A percentile compares a stretch with the other conserved stretches of the same genome.
Conservation (phyloP, 305 asterid species). For the Lippia alba region DNA sequence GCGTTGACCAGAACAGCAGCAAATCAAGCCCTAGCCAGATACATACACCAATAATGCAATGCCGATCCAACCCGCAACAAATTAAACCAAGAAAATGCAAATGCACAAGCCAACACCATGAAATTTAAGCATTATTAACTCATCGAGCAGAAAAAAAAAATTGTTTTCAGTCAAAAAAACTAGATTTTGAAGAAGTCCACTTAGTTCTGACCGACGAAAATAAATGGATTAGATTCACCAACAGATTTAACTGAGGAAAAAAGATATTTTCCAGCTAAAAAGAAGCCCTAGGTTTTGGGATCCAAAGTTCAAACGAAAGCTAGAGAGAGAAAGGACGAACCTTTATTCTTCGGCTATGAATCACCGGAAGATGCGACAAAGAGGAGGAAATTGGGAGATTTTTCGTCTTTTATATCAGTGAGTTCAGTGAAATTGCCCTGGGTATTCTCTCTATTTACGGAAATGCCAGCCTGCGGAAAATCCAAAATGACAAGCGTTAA, state of each 20-base stretch:
- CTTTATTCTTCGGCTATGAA: conserved; percentile 41
- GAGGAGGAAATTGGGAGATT: conserved; percentile 20
- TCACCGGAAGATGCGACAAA: conserved; percentile 23
- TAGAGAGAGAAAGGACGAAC: conserved; percentile 46
- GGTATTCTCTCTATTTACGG: conserved; percentile 23
- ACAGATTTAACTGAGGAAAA: conserved; percentile 15
- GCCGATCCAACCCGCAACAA: conserved; percentile 27
- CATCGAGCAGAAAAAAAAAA: conserved; percentile 24
- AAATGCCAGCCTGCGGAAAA: conserved; percentile 8
- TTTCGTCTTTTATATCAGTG: not conserved
- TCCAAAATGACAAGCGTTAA: not conserved
- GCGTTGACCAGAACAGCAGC: conserved; percentile 25
- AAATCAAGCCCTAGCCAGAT: conserved; percentile 20
- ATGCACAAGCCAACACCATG: conserved; percentile 27
- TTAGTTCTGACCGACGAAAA: conserved; percentile 10
- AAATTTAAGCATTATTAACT: conserved; percentile 26
- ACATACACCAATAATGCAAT: conserved; percentile 20
- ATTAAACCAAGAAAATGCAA: conserved; percentile 29
- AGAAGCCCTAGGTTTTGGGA: conserved; percentile 52
- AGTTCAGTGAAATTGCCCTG: conserved; percentile 18
- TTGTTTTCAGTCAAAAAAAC: conserved; percentile 4
- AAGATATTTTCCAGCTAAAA: conserved; percentile 20
- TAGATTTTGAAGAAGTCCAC: not conserved
- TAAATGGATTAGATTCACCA: conserved; percentile 11
- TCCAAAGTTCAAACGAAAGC: conserved; percentile 40